These are phyloP conservation scores for Immersiella caudata DNA, from an alignment of 495 filamentous ascomycete species.

Conservation along the genomic window DNA sequence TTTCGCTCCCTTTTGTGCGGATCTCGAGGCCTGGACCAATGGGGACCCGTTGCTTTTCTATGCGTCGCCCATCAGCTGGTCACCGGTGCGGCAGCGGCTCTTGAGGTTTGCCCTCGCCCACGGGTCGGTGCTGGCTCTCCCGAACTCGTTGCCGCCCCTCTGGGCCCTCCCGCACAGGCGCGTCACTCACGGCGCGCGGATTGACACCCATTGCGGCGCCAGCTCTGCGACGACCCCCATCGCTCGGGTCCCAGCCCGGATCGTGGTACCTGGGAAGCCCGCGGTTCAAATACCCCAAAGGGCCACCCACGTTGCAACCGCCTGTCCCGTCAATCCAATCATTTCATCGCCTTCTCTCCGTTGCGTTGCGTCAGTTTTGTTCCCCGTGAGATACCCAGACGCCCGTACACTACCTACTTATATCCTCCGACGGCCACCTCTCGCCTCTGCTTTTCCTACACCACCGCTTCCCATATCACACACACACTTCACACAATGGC, in stretches of 20 bases:
- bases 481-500: slow-evolving; percentile 28
- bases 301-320: background rate
- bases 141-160: slow-evolving; percentile 35
- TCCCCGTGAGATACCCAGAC: background rate
- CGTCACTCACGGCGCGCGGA: slow-evolving; percentile 10
- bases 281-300: slow-evolving; percentile 17
- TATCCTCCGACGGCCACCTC: slow-evolving; percentile 10
- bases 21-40: slow-evolving; percentile 10
- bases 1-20: background rate
- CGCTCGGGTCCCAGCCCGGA: slow-evolving; percentile 31
- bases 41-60: background rate
- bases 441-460: slow-evolving; percentile 11
- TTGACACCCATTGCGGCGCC: slow-evolving; percentile 9
- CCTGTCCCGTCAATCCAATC: background rate
- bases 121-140: slow-evolving; percentile 22
- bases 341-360: background rate
- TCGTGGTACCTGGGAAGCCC: slow-evolving; percentile 23
- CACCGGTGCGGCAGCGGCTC: slow-evolving; percentile 10
- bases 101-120: slow-evolving; percentile 15
- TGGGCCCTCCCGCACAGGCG: slow-evolving; percentile 20
- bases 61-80: background rate
- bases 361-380: background rate
- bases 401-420: background rate
- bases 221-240: slow-evolving; percentile 18
- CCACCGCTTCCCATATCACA: slow-evolving; percentile 10